Conservation (phyloP, 257 asterid genomes). For the Gentiana straminea region DNA sequence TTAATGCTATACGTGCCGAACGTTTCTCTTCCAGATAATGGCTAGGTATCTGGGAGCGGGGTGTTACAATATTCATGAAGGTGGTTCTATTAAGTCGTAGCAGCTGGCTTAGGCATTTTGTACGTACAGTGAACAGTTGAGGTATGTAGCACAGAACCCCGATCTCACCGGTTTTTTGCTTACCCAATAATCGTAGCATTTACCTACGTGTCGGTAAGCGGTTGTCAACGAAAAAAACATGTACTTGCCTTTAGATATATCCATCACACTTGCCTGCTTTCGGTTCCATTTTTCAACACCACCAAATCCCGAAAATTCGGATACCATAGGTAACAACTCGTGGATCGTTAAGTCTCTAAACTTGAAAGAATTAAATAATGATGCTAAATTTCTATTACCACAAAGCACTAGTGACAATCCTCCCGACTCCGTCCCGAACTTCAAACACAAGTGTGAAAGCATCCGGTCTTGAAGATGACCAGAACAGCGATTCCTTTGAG, state of each 20-base stretch:
- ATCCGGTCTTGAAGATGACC: slow-evolving; percentile 29
- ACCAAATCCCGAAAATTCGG: slow-evolving; percentile 25
- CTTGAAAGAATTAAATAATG: background rate
- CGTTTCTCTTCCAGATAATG: too few species aligned
- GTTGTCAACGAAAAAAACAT: background rate
- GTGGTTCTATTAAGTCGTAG: slow-evolving; percentile 68
- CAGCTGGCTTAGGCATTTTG: slow-evolving; percentile 65
- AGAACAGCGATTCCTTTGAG: slow-evolving; percentile 28
- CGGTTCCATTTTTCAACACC: slow-evolving; percentile 28
- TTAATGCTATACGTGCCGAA: too few species aligned
- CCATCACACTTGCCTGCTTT: slow-evolving; percentile 57
- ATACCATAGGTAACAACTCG: slow-evolving; percentile 7
- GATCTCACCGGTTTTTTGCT: slow-evolving; percentile 77
- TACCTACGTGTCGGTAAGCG: background rate
- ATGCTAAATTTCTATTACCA: slow-evolving; percentile 17
- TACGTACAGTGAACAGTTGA: slow-evolving; percentile 80
- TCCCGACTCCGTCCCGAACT: slow-evolving; percentile 29
- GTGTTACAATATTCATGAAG: slow-evolving; percentile 67
- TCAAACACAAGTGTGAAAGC: slow-evolving; percentile 38
- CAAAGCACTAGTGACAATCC: slow-evolving; percentile 39
- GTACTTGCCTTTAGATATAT: too few species aligned
- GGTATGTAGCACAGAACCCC: slow-evolving; percentile 89
- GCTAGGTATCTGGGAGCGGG: too few species aligned
- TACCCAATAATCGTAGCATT: slow-evolving; percentile 61
- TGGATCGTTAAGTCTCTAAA: background rate